phyloP scores from a whole-genome alignment of 139 green algal species.

The Penium margaritaceum region DNA sequence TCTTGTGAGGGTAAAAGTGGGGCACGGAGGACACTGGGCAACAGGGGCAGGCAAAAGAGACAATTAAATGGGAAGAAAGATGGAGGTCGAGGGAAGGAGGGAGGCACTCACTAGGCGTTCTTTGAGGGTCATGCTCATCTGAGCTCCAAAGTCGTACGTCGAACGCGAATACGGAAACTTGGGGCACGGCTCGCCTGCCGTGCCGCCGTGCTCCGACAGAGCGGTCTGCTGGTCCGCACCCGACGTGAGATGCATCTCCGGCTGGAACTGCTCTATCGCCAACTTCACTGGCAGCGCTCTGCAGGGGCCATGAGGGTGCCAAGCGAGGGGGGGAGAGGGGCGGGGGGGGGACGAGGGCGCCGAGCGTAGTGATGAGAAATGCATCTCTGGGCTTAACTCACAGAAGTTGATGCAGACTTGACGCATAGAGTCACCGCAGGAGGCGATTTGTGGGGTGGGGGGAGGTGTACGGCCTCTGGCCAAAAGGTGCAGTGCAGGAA shows the following conservation, averaged over 20 bases:
- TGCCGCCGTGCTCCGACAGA: neutral
- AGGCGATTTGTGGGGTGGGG: too few relatives aligned
- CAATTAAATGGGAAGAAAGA: neutral
- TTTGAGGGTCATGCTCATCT: neutral
- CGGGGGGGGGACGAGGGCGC: too few relatives aligned
- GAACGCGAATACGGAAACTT: constrained; percentile 12
- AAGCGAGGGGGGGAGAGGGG: too few relatives aligned
- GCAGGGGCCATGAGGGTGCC: too few relatives aligned
- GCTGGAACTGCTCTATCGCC: constrained; percentile 8
- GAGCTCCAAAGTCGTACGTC: constrained; percentile 11
- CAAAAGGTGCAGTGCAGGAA: too few relatives aligned
- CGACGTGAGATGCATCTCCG: constrained; percentile 25
- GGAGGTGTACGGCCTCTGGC: too few relatives aligned
- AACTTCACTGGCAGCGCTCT: constrained; percentile 30
- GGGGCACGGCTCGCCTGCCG: neutral
- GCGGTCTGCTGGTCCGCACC: constrained; percentile 10
- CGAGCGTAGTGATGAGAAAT: too few relatives aligned
- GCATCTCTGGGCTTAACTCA: too few relatives aligned
- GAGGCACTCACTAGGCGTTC: neutral
- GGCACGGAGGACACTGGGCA: neutral
- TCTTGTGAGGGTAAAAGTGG: too few relatives aligned
- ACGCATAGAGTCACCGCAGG: too few relatives aligned
- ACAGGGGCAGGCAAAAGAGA: neutral
- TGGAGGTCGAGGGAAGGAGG: too few relatives aligned
- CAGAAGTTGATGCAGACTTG: too few relatives aligned